These are phyloP conservation scores for Penicillium mononematosum DNA, from an alignment of 495 filamentous ascomycete genomes.

Conservation along the genomic window DNA sequence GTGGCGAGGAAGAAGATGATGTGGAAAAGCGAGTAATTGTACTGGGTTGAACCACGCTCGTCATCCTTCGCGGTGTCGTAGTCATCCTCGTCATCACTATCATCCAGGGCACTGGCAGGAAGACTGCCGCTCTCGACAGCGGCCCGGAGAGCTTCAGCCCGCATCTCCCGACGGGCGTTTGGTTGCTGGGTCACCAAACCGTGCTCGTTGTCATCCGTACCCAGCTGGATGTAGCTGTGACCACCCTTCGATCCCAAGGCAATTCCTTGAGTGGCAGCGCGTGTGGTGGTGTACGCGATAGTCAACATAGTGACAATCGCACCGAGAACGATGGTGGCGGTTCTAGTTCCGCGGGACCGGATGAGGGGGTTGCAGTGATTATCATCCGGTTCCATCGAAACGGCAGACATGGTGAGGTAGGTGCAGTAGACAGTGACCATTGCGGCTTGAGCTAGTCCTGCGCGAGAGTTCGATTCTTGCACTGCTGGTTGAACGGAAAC, in stretches of 20 bases:
- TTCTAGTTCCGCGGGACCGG: constrained; percentile 84
- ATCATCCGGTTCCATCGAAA: constrained; percentile 98
- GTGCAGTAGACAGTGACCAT: constrained; percentile 99
- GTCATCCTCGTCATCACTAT: constrained; percentile 69
- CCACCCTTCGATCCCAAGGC: constrained; percentile 70
- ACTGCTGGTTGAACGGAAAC: constrained; percentile 87
- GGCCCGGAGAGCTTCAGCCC: constrained; percentile 81
- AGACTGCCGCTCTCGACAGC: constrained; percentile 89
- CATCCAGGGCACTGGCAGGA: constrained; percentile 84
- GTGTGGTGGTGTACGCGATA: constrained; percentile 94
- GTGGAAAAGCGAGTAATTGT: constrained; percentile 96
- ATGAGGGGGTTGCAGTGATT: constrained; percentile 89
- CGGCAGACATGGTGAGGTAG: constrained; percentile 96
- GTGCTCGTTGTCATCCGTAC: constrained; percentile 72
- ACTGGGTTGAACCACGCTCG: constrained; percentile 85
- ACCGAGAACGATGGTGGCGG: constrained; percentile 82
- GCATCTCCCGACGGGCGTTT: constrained; percentile 78
- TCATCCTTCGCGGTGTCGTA: constrained; percentile 69
- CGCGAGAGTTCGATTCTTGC: constrained; percentile 89
- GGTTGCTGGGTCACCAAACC: constrained; percentile 90
- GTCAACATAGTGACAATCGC: constrained; percentile 96
- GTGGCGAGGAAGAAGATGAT: constrained; percentile 97
- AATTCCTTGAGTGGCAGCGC: constrained; percentile 91
- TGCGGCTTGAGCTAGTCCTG: constrained; percentile 90
- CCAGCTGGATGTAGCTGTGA: constrained; percentile 56